Evolutionary conservation across 2,329 filamentous ascomycete species (phyloP).

Genomic region (Neonectria ditissima): DNA sequence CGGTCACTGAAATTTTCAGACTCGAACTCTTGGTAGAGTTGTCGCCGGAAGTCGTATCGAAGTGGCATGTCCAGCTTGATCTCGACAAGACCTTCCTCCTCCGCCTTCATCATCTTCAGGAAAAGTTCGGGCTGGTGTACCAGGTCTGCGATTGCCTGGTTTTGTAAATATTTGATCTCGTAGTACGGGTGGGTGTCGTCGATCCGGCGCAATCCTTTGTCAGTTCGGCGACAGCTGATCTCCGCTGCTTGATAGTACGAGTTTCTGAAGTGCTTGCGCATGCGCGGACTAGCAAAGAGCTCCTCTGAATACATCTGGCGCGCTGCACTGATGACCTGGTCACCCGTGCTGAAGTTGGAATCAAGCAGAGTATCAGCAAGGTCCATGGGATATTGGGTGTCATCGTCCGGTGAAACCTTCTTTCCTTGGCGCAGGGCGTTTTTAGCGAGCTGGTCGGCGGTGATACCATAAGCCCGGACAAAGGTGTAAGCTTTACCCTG

Average conservation of each 20-base stretch:
- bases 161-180: slow-evolving; percentile 95
- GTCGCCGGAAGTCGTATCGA: slow-evolving; percentile 79
- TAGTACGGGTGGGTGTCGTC: slow-evolving; percentile 97
- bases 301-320: slow-evolving; percentile 93
- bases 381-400: slow-evolving; percentile 82
- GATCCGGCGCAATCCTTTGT: slow-evolving; percentile 93
- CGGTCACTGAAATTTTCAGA: slow-evolving; percentile 96
- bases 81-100: slow-evolving; percentile 91
- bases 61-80: slow-evolving; percentile 84
- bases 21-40: slow-evolving; percentile 85
- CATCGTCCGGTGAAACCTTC: slow-evolving; percentile 87
- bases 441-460: slow-evolving; percentile 86
- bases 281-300: slow-evolving; percentile 85
- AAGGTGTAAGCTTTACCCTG: slow-evolving; percentile 83
- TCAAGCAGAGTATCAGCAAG: slow-evolving; percentile 84
- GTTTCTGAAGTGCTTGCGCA: slow-evolving; percentile 87
- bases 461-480: slow-evolving; percentile 90
- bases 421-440: slow-evolving; percentile 84
- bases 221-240: slow-evolving; percentile 89
- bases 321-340: slow-evolving; percentile 81
- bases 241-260: slow-evolving; percentile 86
- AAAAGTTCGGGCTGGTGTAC: slow-evolving; percentile 89
- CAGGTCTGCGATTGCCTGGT: slow-evolving; percentile 86
- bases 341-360: slow-evolving; percentile 79
- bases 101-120: slow-evolving; percentile 96